These are phyloP conservation scores for Aspergillus wentii DNA, from an alignment of 495 filamentous ascomycete species.

Conservation along the genomic window DNA sequence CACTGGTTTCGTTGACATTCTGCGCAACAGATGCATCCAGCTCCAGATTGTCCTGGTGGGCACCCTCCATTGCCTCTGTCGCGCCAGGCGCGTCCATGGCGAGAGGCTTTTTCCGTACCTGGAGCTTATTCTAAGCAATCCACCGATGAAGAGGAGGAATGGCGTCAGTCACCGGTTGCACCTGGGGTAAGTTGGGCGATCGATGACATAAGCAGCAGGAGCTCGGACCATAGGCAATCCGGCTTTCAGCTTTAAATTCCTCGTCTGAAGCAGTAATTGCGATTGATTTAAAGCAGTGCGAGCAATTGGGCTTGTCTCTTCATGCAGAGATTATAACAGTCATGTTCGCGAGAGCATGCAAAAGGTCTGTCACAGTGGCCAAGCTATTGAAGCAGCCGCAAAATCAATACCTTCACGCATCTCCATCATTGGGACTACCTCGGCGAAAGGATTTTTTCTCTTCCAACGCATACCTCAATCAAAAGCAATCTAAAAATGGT, in stretches of 20 bases:
- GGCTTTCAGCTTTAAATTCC: too few relatives aligned
- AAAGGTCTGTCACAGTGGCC: constrained; percentile 22
- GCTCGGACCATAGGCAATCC: too few relatives aligned
- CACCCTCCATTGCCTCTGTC: constrained; percentile 24
- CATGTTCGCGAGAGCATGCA: constrained; percentile 36
- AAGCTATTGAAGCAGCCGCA: constrained; percentile 19
- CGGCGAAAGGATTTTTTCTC: constrained; percentile 48
- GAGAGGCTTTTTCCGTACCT: constrained; percentile 28
- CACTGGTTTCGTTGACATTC: constrained; percentile 5
- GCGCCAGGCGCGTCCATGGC: constrained; percentile 44
- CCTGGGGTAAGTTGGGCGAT: constrained; percentile 10
- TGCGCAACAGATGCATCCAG: constrained; percentile 15
- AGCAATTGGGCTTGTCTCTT: too few relatives aligned
- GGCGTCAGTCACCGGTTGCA: constrained; percentile 12
- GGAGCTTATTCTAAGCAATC: constrained; percentile 14
- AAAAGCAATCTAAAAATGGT: constrained; percentile 23
- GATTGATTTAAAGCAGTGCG: constrained; percentile 9
- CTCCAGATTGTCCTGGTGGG: constrained; percentile 13
- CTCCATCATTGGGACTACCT: constrained; percentile 23
- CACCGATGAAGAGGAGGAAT: constrained; percentile 6
- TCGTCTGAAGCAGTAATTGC: too few relatives aligned
- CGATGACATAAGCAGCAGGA: too few relatives aligned
- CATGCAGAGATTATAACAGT: too few relatives aligned
- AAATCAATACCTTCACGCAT: constrained; percentile 38
- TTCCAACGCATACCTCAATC: constrained; percentile 37